Percentiles rank a stretch among this genome's conserved stretches.
phyloP scores from a whole-genome alignment of 2,329 filamentous ascomycete genomes.

The Acephala macrosclerotiorum region DNA sequence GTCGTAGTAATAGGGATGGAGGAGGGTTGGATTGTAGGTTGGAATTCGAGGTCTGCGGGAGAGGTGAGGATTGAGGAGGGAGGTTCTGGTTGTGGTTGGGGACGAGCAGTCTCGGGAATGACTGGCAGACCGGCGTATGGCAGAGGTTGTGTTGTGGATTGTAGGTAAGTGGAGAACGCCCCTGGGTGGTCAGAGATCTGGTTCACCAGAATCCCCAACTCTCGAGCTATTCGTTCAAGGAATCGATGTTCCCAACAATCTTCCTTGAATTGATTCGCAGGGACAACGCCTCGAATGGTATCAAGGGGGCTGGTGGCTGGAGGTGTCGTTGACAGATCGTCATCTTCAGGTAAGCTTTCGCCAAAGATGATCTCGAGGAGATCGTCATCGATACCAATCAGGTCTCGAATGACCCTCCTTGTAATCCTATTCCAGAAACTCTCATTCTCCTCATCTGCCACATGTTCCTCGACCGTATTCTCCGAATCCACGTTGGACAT shows the following conservation, averaged over 20 bases:
- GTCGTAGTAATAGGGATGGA: conserved; percentile 34
- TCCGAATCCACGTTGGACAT: conserved; percentile 37
- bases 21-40: conserved; percentile 39
- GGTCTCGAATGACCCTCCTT: conserved; percentile 82
- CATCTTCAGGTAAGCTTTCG: conserved; percentile 68
- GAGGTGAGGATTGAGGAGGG: conserved; percentile 20
- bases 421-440: conserved; percentile 84
- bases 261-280: conserved; percentile 41
- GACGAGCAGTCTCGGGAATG: conserved; percentile 59
- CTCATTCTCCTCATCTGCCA: conserved; percentile 60
- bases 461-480: conserved; percentile 38
- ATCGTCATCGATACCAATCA: conserved; percentile 90
- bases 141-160: conserved; percentile 67
- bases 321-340: conserved; percentile 45
- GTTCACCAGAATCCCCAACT: conserved; percentile 84
- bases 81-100: conserved; percentile 20
- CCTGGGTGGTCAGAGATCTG: conserved; percentile 87
- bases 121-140: conserved; percentile 82
- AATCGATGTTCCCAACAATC: conserved; percentile 78
- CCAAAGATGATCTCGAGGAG: conserved; percentile 88
- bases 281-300: conserved; percentile 14
- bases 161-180: conserved; percentile 83
- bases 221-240: conserved; percentile 83
- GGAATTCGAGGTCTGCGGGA: conserved; percentile 35
- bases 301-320: conserved; percentile 23